These are phyloP conservation scores for Evansstolkia leycettana DNA, from an alignment of 495 filamentous ascomycete genomes.

Conservation along the genomic window DNA sequence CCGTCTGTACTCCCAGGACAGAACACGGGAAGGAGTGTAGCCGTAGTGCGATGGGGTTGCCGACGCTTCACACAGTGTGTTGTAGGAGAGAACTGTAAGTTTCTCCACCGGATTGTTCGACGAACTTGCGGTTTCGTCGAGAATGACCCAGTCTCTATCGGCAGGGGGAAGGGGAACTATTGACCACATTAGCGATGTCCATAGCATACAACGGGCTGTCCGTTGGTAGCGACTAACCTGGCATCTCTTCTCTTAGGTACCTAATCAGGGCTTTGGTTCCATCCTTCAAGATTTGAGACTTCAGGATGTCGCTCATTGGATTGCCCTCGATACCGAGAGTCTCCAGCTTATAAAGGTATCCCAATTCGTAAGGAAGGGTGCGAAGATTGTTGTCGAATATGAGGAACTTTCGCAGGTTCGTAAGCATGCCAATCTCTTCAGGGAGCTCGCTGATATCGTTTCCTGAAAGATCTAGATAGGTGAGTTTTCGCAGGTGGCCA, in stretches of 20 bases:
- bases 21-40: constrained; percentile 65
- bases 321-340: constrained; percentile 90
- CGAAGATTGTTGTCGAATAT: constrained; percentile 84
- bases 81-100: constrained; percentile 79
- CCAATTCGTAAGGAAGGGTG: constrained; percentile 73
- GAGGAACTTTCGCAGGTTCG: constrained; percentile 64
- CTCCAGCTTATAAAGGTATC: constrained; percentile 74
- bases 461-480: constrained; percentile 71
- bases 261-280: constrained; percentile 78
- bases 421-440: constrained; percentile 91
- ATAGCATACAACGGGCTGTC: neutral
- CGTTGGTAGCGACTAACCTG: constrained; percentile 44
- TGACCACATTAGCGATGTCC: constrained; percentile 1
- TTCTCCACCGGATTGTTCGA: constrained; percentile 34
- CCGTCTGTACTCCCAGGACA: constrained; percentile 77
- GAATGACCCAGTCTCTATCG: constrained; percentile 57
- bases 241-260: constrained; percentile 67
- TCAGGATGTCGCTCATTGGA: constrained; percentile 58
- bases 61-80: constrained; percentile 86
- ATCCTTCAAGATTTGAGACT: constrained; percentile 66
- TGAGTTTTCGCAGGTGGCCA: constrained; percentile 66
- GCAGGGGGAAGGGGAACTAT: constrained; percentile 50
- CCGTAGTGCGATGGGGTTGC: constrained; percentile 76
- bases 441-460: constrained; percentile 78
- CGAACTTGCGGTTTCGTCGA: constrained; percentile 43